Percentiles rank a stretch among this genome's conserved stretches.
These are phyloP conservation scores for Coelastrella sp. DNA, from an alignment of 139 green algal species.

Conservation along the genomic window DNA sequence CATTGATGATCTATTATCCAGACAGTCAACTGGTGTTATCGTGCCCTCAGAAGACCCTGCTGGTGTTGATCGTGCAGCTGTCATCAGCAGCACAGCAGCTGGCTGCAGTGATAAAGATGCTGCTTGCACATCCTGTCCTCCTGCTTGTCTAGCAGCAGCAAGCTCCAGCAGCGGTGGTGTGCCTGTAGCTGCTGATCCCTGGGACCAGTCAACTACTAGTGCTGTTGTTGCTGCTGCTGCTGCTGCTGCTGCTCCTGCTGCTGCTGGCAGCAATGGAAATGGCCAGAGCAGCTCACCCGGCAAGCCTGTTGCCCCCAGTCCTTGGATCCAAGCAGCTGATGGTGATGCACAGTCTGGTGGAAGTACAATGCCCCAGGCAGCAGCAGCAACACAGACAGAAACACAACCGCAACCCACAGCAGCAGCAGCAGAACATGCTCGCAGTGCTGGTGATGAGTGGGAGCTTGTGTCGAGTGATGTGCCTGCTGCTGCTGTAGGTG, in stretches of 20 bases:
- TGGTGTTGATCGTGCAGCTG: not conserved
- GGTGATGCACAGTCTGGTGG: no score
- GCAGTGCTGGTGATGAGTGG: slow-evolving; percentile 36
- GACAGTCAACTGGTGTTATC: not conserved
- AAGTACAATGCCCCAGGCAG: no score
- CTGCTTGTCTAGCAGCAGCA: slow-evolving; percentile 14
- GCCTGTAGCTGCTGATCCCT: slow-evolving; percentile 5
- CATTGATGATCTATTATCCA: not conserved
- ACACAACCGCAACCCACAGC: not conserved
- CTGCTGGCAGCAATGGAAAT: not conserved
- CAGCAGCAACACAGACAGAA: not conserved
- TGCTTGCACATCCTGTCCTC: no score
- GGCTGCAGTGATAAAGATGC: not conserved
- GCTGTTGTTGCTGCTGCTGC: not conserved
- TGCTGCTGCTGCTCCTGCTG: no score
- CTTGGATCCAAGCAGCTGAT: slow-evolving; percentile 8
- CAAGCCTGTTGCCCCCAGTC: not conserved
- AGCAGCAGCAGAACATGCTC: not conserved
- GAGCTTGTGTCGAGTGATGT: slow-evolving; percentile 43
- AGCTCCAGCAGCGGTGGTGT: not conserved
- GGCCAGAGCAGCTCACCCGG: not conserved
- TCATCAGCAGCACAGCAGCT: no score
- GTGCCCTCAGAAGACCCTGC: not conserved
- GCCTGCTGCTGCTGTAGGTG: not conserved
- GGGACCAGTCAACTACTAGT: not conserved